A percentile compares a stretch with the other conserved stretches of the same genome.
These are phyloP conservation scores for Elsinoe australis DNA, from an alignment of 2,329 filamentous ascomycete species.

Conservation along the genomic window DNA sequence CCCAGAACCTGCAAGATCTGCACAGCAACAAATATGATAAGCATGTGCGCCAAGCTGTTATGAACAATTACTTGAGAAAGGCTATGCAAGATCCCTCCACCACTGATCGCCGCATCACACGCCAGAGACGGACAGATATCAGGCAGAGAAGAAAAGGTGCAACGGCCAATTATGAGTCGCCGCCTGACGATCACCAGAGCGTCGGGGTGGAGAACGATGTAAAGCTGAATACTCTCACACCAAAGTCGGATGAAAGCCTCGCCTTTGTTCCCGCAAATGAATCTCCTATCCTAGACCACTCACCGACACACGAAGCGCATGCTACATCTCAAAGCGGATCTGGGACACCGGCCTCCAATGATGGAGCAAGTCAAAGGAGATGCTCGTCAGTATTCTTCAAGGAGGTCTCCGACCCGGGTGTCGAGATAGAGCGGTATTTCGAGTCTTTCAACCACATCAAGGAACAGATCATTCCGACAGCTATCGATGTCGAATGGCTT, in stretches of 20 bases:
- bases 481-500: conserved; percentile 8
- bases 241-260: no score
- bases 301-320: no score
- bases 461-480: not conserved
- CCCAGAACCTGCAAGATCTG: not conserved
- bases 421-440: conserved; percentile 10
- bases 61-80: not conserved
- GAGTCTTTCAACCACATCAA: not conserved
- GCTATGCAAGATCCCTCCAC: not conserved
- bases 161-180: no score
- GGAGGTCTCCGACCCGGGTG: not conserved
- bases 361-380: not conserved
- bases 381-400: not conserved
- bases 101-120: not conserved
- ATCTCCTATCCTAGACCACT: no score
- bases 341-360: no score
- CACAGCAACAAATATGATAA: not conserved
- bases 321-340: no score
- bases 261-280: no score
- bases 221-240: no score
- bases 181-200: no score
- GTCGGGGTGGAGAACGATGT: no score
- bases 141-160: no score
- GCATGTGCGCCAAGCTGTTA: not conserved
- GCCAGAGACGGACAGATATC: no score